These are phyloP conservation scores for Sistotremastrum niveocremeum DNA, from an alignment of 768 basidiomycete species.

Conservation along the genomic window DNA sequence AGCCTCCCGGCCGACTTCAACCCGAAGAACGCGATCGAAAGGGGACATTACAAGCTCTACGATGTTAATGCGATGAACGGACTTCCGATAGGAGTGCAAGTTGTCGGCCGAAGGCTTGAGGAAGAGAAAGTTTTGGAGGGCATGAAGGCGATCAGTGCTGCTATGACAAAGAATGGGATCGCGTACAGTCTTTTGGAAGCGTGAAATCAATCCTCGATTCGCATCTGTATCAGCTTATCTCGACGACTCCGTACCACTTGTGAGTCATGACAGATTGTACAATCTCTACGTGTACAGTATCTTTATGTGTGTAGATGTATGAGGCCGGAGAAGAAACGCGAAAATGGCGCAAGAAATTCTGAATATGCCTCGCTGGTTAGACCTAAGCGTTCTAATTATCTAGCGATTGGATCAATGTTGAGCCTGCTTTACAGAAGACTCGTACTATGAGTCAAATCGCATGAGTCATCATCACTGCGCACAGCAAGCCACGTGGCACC, in stretches of 20 bases:
- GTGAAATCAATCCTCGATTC: not conserved
- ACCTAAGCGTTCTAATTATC: too few relatives aligned
- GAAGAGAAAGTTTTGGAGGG: constrained; percentile 64
- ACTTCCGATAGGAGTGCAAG: constrained; percentile 52
- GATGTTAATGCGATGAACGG: constrained; percentile 52
- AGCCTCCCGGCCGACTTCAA: constrained; percentile 20
- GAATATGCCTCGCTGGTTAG: too few relatives aligned
- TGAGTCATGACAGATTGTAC: too few relatives aligned
- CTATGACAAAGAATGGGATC: constrained; percentile 7
- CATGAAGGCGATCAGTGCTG: constrained; percentile 38
- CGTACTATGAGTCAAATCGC: too few relatives aligned
- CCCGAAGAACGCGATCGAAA: constrained; percentile 30
- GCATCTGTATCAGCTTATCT: not conserved
- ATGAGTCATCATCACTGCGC: too few relatives aligned
- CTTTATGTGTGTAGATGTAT: too few relatives aligned
- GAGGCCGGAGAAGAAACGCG: too few relatives aligned
- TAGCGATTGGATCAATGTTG: too few relatives aligned
- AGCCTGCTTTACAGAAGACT: too few relatives aligned
- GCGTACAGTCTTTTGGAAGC: constrained; percentile 1
- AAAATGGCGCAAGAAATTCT: too few relatives aligned
- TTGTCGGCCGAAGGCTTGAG: constrained; percentile 47
- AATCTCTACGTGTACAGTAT: too few relatives aligned
- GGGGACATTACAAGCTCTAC: constrained; percentile 37
- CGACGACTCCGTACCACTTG: not conserved
- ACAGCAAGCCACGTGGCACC: too few relatives aligned